phyloP scores from a whole-genome alignment of 2,329 filamentous ascomycete genomes.

The Plenodomus lindquistii region DNA sequence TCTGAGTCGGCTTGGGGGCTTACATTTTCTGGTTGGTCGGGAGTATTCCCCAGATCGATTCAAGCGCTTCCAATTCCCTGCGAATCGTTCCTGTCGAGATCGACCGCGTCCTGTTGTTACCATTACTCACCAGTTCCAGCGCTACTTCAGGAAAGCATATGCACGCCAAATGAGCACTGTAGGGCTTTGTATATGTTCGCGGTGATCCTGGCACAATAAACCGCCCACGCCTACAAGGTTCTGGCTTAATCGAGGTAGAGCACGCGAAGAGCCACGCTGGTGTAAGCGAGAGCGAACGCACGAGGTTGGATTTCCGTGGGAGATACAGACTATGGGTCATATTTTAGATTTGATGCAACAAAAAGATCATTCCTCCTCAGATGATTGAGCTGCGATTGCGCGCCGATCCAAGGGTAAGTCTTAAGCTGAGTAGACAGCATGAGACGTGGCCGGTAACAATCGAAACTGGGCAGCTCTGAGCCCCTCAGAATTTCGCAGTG shows the following conservation, averaged over 20 bases:
- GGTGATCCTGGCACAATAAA: slow-evolving; percentile 20
- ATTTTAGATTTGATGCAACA: slow-evolving; percentile 3
- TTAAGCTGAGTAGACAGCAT: slow-evolving; percentile 1
- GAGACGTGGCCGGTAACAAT: background rate
- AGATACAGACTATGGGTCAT: slow-evolving; percentile 7
- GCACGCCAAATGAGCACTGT: slow-evolving; percentile 1
- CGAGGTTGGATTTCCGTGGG: slow-evolving; percentile 24
- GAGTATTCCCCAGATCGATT: background rate
- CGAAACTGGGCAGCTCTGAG: background rate
- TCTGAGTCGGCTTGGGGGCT: background rate
- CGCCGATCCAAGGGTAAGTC: background rate
- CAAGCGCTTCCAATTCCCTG: slow-evolving; percentile 7
- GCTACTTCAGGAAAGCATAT: slow-evolving; percentile 8
- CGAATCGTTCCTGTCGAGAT: background rate
- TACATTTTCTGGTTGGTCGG: background rate
- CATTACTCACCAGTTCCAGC: slow-evolving; percentile 11
- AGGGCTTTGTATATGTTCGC: slow-evolving; percentile 18
- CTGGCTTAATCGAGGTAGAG: slow-evolving; percentile 4
- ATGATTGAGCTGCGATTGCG: background rate
- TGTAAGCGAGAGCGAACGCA: slow-evolving; percentile 5
- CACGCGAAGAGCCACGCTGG: slow-evolving; percentile 17
- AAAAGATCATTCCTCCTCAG: background rate
- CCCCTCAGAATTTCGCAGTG: slow-evolving; percentile 4
- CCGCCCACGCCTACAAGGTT: slow-evolving; percentile 22
- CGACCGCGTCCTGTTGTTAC: slow-evolving; percentile 8